Conservation (phyloP, 257 asterid species). For the Parsonsia alboflavescens region DNA sequence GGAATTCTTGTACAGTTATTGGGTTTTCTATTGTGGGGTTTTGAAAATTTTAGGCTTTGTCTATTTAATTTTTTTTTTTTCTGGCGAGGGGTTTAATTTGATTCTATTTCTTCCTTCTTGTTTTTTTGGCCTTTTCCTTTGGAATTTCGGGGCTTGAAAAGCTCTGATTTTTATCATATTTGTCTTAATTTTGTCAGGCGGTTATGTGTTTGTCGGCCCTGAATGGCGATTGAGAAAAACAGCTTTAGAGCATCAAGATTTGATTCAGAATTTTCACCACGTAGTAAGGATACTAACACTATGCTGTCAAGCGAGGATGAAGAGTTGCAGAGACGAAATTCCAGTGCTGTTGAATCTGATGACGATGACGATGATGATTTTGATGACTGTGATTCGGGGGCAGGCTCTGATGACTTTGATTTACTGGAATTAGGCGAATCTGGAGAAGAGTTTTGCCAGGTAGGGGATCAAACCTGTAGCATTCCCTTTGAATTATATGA, state of each 20-base stretch:
- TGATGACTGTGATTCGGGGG: slow-evolving; percentile 97
- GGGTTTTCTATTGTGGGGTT: slow-evolving; percentile 10
- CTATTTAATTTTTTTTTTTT: background rate
- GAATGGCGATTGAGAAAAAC: slow-evolving; percentile 96
- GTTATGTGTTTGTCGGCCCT: slow-evolving; percentile 39
- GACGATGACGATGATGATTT: slow-evolving; percentile 81
- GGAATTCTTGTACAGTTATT: slow-evolving; percentile 1
- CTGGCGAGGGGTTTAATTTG: background rate
- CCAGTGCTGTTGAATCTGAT: slow-evolving; percentile 53
- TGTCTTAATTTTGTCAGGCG: slow-evolving; percentile 16
- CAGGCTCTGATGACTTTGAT: slow-evolving; percentile 95
- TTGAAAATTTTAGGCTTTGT: background rate
- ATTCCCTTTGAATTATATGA: slow-evolving; percentile 87
- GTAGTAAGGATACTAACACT: slow-evolving; percentile 48
- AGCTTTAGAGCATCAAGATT: slow-evolving; percentile 65
- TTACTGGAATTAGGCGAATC: slow-evolving; percentile 80
- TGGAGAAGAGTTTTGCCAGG: slow-evolving; percentile 94
- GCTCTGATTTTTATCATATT: slow-evolving; percentile 20
- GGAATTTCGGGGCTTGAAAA: background rate
- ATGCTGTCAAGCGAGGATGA: slow-evolving; percentile 75
- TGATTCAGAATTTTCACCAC: slow-evolving; percentile 66
- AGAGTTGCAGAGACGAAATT: slow-evolving; percentile 50
- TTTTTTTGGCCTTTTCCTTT: background rate
- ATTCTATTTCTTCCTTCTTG: too few relatives aligned
- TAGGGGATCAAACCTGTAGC: slow-evolving; percentile 87